Percentiles rank a stretch among this genome's conserved stretches.
phyloP scores from a whole-genome alignment of 768 basidiomycete genomes.

The Tephrocybe sp. region DNA sequence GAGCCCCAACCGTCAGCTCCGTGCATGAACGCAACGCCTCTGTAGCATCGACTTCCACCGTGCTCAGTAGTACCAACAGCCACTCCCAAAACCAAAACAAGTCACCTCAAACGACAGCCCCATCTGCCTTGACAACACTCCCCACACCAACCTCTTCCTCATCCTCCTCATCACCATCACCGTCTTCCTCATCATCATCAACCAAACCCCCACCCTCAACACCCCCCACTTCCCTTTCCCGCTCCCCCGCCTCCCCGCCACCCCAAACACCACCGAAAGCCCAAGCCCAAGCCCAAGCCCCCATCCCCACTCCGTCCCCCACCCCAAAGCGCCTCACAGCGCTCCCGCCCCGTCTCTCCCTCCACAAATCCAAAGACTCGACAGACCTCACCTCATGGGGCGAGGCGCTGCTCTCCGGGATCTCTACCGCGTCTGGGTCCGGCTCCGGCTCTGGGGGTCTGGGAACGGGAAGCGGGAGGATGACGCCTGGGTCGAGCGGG shows the following conservation, averaged over 20 bases:
- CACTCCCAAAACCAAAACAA: too few relatives aligned
- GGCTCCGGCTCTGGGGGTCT: background rate
- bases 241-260: conserved; percentile 1
- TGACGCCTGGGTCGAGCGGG: too few relatives aligned
- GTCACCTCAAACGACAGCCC: too few relatives aligned
- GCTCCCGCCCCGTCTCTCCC: conserved; percentile 54
- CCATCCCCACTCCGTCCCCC: conserved; percentile 1
- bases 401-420: conserved; percentile 52
- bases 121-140: background rate
- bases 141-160: background rate
- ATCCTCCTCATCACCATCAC: background rate
- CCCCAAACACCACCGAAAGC: too few relatives aligned
- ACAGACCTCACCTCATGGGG: conserved; percentile 55
- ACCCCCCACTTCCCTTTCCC: background rate
- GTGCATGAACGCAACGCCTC: too few relatives aligned
- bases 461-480: background rate
- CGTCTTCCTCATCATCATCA: background rate
- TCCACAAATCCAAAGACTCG: conserved; percentile 44
- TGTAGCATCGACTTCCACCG: too few relatives aligned
- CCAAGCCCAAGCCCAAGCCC: conserved; percentile 5
- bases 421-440: conserved; percentile 28
- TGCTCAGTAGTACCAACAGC: too few relatives aligned
- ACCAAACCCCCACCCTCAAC: background rate
- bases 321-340: conserved; percentile 27
- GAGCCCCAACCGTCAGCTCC: too few relatives aligned